These are phyloP conservation scores for Aureobasidium sp. DNA, from an alignment of 2,329 filamentous ascomycete species.

Conservation along the genomic window DNA sequence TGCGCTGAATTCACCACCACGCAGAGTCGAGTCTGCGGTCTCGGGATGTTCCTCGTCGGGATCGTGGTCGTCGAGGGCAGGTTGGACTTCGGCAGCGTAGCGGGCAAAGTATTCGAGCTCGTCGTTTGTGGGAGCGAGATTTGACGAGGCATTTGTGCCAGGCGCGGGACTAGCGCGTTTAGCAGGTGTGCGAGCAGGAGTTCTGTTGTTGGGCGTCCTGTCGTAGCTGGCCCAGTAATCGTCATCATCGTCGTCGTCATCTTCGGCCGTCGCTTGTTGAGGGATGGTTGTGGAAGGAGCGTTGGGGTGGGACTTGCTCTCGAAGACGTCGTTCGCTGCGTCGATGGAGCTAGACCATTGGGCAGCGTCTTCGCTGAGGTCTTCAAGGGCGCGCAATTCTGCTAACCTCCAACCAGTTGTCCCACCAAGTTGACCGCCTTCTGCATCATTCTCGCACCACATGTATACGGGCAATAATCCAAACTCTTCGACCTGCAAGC, in stretches of 20 bases:
- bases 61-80: constrained; percentile 71
- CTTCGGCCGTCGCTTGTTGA: background rate
- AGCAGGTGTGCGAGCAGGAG: constrained; percentile 44
- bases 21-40: constrained; percentile 40
- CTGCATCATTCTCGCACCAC: constrained; percentile 59
- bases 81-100: constrained; percentile 67
- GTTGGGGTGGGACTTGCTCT: constrained; percentile 26
- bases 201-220: constrained; percentile 53
- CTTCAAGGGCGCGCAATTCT: constrained; percentile 54
- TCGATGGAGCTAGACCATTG: constrained; percentile 49
- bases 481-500: constrained; percentile 54
- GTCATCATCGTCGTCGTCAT: constrained; percentile 54
- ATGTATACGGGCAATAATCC: constrained; percentile 58
- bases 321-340: constrained; percentile 44
- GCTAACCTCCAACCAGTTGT: constrained; percentile 61
- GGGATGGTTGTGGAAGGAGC: background rate
- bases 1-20: constrained; percentile 41
- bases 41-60: constrained; percentile 58
- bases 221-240: constrained; percentile 72
- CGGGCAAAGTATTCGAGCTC: constrained; percentile 69
- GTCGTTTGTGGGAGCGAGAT: constrained; percentile 22
- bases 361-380: constrained; percentile 43
- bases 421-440: constrained; percentile 39
- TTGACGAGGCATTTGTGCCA: constrained; percentile 14
- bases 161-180: constrained; percentile 55